Evolutionary conservation across 1,284 basidiomycete genomes (phyloP), one percentile per base, ranked within the genome.

Genomic region (Pulveroboletus sp.): DNA sequence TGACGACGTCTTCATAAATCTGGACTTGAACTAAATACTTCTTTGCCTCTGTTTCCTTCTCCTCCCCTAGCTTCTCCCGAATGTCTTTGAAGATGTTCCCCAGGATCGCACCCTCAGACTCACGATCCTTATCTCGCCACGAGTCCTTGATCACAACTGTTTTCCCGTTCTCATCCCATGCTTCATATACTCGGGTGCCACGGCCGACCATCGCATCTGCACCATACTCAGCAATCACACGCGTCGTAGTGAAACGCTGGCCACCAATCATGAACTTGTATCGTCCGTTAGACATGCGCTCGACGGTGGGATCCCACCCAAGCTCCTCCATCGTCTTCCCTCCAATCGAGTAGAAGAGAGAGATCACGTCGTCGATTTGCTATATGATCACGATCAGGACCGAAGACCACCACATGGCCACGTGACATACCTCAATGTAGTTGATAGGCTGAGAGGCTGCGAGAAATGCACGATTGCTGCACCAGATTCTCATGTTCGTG

Each of bases 301-400:
- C 2, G 24, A 65, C 9, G 6, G 43, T 64, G n/a, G 61, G 53
- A 26, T 63, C 63, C 63, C 63, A 63, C 31, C 63, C 63, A 14
- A 63, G 51, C 7, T 35, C n/a, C 20, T 31, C n/a, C 12, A 31
- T 20, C 6, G 3, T 40, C 45, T 11, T n/a, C 22, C 18, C 29
- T 8, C 14, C 60, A 29, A 59, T 31, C 31, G 5, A 43, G 50
- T 31, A 40, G 39, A 58, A 60, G 20, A 56, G 56, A 12, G 29
- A 24, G n/a, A 54, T 54, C 10, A 54, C 35, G 1, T 20, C 4
- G 28, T 49, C 18, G 5, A 54, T 56, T 11, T 22, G 26, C 61
- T 63, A 53, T n/a, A 49, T n/a, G 22, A 43, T 39, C n/a, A 9
- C 44, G 8, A 29, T 62, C 35, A 49, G 15, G 14, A 43, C 38